Evolutionary conservation across 1,284 basidiomycete genomes (phyloP).

Genomic region (Laetiporus sulphureus): DNA sequence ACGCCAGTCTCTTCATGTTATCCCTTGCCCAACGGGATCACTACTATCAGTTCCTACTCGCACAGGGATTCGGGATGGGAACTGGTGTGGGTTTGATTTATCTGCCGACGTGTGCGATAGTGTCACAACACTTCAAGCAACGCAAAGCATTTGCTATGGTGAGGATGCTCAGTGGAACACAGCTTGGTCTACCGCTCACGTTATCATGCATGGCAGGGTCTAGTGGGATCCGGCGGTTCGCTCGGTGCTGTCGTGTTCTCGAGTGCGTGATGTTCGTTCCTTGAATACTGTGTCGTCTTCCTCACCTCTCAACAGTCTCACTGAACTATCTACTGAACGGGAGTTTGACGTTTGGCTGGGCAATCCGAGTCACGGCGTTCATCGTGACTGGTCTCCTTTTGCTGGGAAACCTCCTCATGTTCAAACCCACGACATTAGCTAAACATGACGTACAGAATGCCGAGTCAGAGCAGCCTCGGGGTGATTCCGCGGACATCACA

Average conservation of each 20-base stretch:
- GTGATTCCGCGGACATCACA: background rate
- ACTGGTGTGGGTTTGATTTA: slow-evolving; percentile 36
- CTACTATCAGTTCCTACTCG: slow-evolving; percentile 23
- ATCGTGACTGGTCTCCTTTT: slow-evolving; percentile 7
- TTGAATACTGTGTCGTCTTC: background rate
- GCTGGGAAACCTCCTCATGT: slow-evolving; percentile 10
- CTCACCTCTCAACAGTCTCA: background rate
- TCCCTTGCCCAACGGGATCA: slow-evolving; percentile 15
- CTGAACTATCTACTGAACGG: slow-evolving; percentile 24
- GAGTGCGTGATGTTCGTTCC: slow-evolving; percentile 11
- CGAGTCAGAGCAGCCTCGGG: no score
- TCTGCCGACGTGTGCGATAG: slow-evolving; percentile 9
- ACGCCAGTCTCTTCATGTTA: slow-evolving; percentile 21
- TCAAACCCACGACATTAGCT: no score
- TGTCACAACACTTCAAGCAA: slow-evolving; percentile 11
- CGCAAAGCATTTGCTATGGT: slow-evolving; percentile 12
- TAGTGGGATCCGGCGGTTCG: slow-evolving; percentile 23
- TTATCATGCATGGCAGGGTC: slow-evolving; percentile 4
- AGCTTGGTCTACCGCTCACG: background rate
- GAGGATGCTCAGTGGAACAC: background rate
- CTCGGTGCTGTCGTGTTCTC: slow-evolving; percentile 22
- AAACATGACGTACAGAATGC: no score
- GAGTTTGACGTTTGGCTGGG: slow-evolving; percentile 15
- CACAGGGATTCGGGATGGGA: slow-evolving; percentile 33
- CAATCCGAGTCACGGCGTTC: slow-evolving; percentile 15